These are phyloP conservation scores for Przewalskia tangutica DNA, from an alignment of 257 asterid genomes.

Conservation along the genomic window DNA sequence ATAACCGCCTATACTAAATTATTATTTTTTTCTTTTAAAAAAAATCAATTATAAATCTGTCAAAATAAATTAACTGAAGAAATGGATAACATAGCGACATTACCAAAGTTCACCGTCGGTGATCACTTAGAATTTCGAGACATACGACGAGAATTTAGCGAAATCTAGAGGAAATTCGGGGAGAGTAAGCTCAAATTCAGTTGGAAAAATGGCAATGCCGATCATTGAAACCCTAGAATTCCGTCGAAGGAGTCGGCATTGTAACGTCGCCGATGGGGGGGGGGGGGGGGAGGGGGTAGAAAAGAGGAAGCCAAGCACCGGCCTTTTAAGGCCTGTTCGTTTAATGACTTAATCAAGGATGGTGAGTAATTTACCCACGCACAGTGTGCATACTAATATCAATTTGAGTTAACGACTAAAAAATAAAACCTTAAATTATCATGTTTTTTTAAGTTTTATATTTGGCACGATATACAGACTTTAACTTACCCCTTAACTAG, in stretches of 20 bases:
- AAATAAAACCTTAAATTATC: too few relatives aligned
- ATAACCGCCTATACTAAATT: neutral
- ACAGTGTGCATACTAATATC: too few relatives aligned
- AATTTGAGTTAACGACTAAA: too few relatives aligned
- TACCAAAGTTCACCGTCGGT: neutral
- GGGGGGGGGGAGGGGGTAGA: too few relatives aligned
- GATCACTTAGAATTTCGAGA: neutral
- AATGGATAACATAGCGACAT: neutral
- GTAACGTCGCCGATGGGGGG: neutral
- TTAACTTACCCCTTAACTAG: too few relatives aligned
- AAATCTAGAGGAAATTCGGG: neutral
- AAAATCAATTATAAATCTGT: neutral
- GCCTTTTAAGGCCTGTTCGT: neutral
- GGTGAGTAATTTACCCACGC: neutral
- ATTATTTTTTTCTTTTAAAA: neutral
- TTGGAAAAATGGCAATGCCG: neutral
- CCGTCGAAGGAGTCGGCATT: neutral
- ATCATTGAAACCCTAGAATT: constrained; percentile 15
- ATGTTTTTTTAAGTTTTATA: too few relatives aligned
- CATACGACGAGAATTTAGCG: neutral
- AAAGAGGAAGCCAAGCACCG: neutral
- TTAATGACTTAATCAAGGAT: too few relatives aligned
- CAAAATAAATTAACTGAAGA: too few relatives aligned
- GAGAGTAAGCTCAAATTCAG: neutral
- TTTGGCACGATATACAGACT: too few relatives aligned